Percentiles rank a stretch among this genome's conserved stretches.
phyloP scores from a whole-genome alignment of 1,284 basidiomycete species.

The Austroboletus niveus region DNA sequence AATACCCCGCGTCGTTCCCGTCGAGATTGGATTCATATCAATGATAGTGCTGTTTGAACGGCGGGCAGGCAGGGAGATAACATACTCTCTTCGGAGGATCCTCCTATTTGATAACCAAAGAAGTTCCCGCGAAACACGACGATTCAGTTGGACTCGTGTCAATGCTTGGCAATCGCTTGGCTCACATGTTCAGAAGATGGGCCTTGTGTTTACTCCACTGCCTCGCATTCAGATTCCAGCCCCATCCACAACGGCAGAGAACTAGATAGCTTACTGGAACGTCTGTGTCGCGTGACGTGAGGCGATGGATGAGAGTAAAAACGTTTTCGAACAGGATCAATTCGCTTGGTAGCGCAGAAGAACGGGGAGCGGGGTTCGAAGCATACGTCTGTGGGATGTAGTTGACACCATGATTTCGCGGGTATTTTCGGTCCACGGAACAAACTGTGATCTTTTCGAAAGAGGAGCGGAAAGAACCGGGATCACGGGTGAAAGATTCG shows the following conservation, averaged over 20 bases:
- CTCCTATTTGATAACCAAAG: neutral
- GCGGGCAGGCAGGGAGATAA: neutral
- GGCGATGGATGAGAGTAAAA: neutral
- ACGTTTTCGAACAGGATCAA: slow-evolving; percentile 15
- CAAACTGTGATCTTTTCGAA: neutral
- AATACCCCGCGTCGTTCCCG: neutral
- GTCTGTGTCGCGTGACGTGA: neutral
- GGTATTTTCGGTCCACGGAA: slow-evolving; percentile 5
- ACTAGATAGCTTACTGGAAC: neutral
- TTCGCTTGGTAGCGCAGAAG: slow-evolving; percentile 21
- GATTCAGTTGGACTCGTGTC: neutral
- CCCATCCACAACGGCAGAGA: neutral
- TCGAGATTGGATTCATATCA: neutral
- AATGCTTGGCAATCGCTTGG: neutral
- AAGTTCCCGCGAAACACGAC: slow-evolving; percentile 20
- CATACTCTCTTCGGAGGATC: neutral
- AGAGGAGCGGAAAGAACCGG: slow-evolving; percentile 4
- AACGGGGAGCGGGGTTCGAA: slow-evolving; percentile 29
- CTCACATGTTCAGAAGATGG: slow-evolving; percentile 4
- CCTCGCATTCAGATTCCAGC: neutral
- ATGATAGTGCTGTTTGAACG: neutral
- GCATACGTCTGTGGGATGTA: slow-evolving; percentile 9
- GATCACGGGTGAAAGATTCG: slow-evolving; percentile 1
- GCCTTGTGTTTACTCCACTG: neutral
- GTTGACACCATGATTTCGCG: neutral